These are phyloP conservation scores for Datisca glomerata DNA, from an alignment of 306 rosid genomes.

Conservation along the genomic window DNA sequence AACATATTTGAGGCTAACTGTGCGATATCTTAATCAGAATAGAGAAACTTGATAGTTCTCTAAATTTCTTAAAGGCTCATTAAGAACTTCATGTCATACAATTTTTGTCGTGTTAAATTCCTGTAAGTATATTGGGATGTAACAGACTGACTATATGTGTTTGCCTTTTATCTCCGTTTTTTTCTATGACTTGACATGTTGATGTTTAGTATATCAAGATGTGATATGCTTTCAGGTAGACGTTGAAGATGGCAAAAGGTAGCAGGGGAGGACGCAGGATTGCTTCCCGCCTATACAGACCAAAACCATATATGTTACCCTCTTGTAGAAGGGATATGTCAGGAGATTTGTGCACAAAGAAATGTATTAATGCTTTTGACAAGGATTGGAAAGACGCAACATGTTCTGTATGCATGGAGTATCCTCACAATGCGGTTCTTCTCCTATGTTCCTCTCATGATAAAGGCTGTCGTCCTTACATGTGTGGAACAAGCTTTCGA, in stretches of 20 bases:
- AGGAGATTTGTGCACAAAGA: constrained; percentile 52
- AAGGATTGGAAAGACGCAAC: constrained; percentile 80
- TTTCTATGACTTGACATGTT: background rate
- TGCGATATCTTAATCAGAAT: too few species aligned
- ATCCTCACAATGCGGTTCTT: constrained; percentile 95
- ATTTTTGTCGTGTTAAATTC: background rate
- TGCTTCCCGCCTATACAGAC: constrained; percentile 53
- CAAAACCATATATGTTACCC: constrained; percentile 52
- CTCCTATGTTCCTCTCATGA: constrained; percentile 80
- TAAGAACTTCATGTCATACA: background rate
- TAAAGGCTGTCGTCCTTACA: constrained; percentile 85
- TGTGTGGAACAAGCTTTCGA: constrained; percentile 79
- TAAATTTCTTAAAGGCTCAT: background rate
- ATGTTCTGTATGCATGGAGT: constrained; percentile 97
- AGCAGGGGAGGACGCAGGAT: constrained; percentile 67
- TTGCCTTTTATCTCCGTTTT: background rate
- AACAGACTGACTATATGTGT: background rate
- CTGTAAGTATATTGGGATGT: background rate
- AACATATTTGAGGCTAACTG: too few species aligned
- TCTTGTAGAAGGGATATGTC: constrained; percentile 34
- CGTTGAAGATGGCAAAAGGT: constrained; percentile 68
- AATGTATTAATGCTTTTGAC: constrained; percentile 50
- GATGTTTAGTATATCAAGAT: constrained; percentile 9
- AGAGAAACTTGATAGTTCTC: background rate
- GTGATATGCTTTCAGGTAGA: constrained; percentile 30